phyloP scores from a whole-genome alignment of 257 asterid genomes.

The Solanum bukasovii region DNA sequence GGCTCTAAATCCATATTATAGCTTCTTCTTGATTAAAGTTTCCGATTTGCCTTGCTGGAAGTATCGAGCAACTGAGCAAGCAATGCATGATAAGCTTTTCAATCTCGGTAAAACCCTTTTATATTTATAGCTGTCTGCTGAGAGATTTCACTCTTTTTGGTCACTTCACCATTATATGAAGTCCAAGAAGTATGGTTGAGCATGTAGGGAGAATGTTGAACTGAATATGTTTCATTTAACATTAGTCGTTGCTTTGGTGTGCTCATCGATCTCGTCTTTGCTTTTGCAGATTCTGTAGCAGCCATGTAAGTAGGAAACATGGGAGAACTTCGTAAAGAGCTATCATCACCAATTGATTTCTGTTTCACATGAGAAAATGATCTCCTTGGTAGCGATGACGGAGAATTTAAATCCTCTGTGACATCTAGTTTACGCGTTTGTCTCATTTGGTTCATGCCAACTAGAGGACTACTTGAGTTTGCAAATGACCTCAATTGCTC shows the following conservation, averaged over 20 bases:
- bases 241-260: constrained; percentile 62
- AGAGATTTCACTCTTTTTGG: constrained; percentile 33
- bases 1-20: background rate
- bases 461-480: constrained; percentile 20
- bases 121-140: constrained; percentile 16
- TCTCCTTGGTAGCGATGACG: constrained; percentile 51
- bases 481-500: constrained; percentile 23
- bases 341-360: constrained; percentile 40
- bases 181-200: constrained; percentile 43
- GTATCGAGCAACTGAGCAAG: background rate
- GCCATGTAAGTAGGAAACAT: constrained; percentile 70
- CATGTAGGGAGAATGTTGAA: constrained; percentile 49
- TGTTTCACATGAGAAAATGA: constrained; percentile 52
- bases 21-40: background rate
- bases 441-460: constrained; percentile 21
- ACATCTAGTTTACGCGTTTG: constrained; percentile 24
- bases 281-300: constrained; percentile 77
- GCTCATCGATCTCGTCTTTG: constrained; percentile 68
- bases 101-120: constrained; percentile 12
- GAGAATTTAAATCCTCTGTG: constrained; percentile 33
- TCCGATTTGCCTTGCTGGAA: background rate
- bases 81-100: background rate
- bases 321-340: constrained; percentile 52
- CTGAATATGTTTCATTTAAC: constrained; percentile 44
- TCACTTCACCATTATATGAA: constrained; percentile 31